These are phyloP conservation scores for Dictyostelium discoideum DNA, from an alignment of 78 protist genomes.

Conservation along the genomic window DNA sequence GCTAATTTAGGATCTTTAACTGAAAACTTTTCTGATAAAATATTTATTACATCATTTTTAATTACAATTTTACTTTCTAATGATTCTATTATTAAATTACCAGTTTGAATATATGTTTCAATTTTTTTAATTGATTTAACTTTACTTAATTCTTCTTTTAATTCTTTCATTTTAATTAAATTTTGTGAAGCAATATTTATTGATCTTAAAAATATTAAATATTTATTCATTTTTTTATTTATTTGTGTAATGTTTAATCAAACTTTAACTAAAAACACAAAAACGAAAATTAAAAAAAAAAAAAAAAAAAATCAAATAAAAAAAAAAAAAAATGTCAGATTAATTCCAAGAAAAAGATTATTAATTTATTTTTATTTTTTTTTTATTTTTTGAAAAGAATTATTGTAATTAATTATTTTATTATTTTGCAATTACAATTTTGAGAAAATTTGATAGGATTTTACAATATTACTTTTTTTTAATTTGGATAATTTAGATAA, in stretches of 20 bases:
- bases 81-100: background rate
- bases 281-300: too few relatives aligned
- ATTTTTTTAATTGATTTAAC: background rate
- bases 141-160: background rate
- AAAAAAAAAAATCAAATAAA: too few relatives aligned
- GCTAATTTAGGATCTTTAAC: background rate
- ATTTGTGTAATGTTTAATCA: background rate
- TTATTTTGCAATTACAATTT: too few relatives aligned
- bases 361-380: too few relatives aligned
- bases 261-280: too few relatives aligned
- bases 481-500: too few relatives aligned
- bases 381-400: too few relatives aligned
- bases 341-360: background rate
- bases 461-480: too few relatives aligned
- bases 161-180: constrained; percentile 9
- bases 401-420: too few relatives aligned
- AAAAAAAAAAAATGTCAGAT: background rate
- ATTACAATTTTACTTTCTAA: background rate
- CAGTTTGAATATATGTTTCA: background rate
- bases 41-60: background rate
- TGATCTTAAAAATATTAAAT: background rate
- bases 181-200: background rate
- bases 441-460: too few relatives aligned
- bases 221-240: background rate
- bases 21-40: background rate